Evolutionary conservation across 495 filamentous ascomycete genomes (phyloP), one percentile per base, ranked within the genome.

Genomic region (Penicillium turbatum): DNA sequence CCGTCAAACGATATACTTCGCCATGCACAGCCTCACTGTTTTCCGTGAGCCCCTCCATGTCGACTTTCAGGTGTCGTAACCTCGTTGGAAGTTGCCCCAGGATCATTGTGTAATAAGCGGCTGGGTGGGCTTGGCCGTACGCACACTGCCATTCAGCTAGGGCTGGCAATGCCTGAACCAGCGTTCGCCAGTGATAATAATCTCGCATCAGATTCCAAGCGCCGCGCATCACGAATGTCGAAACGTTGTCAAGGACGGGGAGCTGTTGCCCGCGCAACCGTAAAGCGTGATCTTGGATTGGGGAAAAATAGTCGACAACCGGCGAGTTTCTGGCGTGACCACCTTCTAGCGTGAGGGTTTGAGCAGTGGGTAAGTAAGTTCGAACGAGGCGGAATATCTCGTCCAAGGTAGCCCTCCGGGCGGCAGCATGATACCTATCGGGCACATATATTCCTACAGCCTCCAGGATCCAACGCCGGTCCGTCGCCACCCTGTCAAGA

Each of bases 131-230:
- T 59, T 86, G 86, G 49, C 81, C 82, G 69, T 87, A 89, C 13
- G 77, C 80, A 55, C 79, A 85, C 58, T 89, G 84, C 80, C 83
- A 86, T 58, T 87, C 86, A n/a, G 75, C 75, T 15, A 88, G 60
- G 32, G 78, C 79, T 6, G 86, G 86, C 41, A 89, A 59, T 9
- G 85, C 85, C 27, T 68, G 68, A 13, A 75, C 68, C 40, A 89
- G 76, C 52, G 70, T 73, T 48, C 74, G 67, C 65, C 85, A 88
- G 68, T 88, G 82, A n/a, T 77, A 72, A 11, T 77, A 65, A n/a
- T 80, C 72, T 42, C 86, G 77, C 62, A 88, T 84, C 29, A 89
- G 76, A 57, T 88, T 89, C 86, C 86, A 89, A 48, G 87, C 81
- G 5, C 86, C 85, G 58, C 85, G 86, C 69, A 85, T 81, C 45